Base-by-base conservation (phyloP, 192 early-diverging fungal species). In the Linnemannia elongata region DNA sequence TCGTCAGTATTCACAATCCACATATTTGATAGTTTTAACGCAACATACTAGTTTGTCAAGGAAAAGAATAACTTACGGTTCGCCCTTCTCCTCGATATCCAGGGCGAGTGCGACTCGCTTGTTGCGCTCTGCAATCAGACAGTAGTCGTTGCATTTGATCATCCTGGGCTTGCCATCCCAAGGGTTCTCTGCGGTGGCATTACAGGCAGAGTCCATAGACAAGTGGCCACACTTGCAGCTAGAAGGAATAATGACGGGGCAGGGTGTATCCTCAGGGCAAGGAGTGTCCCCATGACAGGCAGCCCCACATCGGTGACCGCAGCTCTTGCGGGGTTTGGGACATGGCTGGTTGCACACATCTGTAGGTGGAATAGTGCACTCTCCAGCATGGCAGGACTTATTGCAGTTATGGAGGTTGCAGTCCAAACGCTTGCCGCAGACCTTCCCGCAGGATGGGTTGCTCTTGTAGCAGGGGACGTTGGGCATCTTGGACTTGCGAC, bases 391-490 rank as follows among this genome's bases (percentile, higher is more conserved):
- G 86, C 98, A 99, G 41, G 94, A 92, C 33, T 97, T 93, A 81
- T 85, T 83, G 88, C 98, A 99, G 10, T 75, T 78, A 85, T 99
- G 98, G 1, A 94, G 93, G 69, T 96, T 96, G 30, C 94, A 95
- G 0, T 80, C 77, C 20, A 94, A 75, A 24, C 79, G 78, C 57
- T 89, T 90, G 38, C 89, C 88, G 74, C 96, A 97, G n/a, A 89
- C 88, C 30, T 83, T 80, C 20, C 96, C 96, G 86, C 96, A 97
- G 39, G 92, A 93, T n/a, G 94, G 93, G 15, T 90, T 89, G 54
- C 88, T 92, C 36, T 96, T 91, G 70, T 96, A 95, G 82, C 98
- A 99, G 7, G 96, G 94, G 6, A 97, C 89, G 78, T 95, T 97
- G 36, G 92, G 93, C 88, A 98, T 88, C 42, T 89, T 90, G 24